These are phyloP conservation scores for Albizia julibrissin DNA, from an alignment of 306 rosid species.

Conservation along the genomic window DNA sequence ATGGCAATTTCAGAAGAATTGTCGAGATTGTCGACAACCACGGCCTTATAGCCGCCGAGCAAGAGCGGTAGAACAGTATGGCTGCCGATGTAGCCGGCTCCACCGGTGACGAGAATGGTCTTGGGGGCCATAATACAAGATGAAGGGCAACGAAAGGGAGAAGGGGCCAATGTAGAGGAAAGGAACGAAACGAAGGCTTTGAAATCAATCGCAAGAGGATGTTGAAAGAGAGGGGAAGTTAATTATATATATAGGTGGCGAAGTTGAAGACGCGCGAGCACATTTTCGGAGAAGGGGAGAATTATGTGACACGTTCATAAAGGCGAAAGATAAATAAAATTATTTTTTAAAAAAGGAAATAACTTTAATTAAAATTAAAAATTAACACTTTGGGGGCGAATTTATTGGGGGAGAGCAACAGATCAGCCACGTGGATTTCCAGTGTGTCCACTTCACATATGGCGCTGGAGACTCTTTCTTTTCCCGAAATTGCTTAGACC, in stretches of 20 bases:
- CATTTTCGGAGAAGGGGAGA: slow-evolving; percentile 39
- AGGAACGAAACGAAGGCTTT: slow-evolving; percentile 2
- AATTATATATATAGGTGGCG: slow-evolving; percentile 16
- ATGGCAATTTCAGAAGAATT: slow-evolving; percentile 73
- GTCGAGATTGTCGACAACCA: slow-evolving; percentile 83
- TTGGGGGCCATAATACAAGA: slow-evolving; percentile 43
- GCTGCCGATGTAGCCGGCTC: slow-evolving; percentile 94
- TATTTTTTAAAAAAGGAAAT: not conserved
- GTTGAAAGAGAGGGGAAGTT: slow-evolving; percentile 26
- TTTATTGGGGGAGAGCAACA: slow-evolving; percentile 48
- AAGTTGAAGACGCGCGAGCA: slow-evolving; percentile 40
- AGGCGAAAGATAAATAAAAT: not conserved
- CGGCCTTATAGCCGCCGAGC: slow-evolving; percentile 69
- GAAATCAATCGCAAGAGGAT: slow-evolving; percentile 12
- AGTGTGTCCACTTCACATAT: slow-evolving; percentile 28
- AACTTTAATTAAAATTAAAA: not conserved
- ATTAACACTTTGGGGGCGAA: slow-evolving; percentile 17
- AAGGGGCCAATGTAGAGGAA: not conserved
- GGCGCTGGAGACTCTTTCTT: not conserved
- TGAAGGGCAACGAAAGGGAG: slow-evolving; percentile 4
- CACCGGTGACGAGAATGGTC: slow-evolving; percentile 82
- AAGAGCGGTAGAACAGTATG: slow-evolving; percentile 93
- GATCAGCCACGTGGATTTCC: slow-evolving; percentile 65
- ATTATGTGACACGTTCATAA: slow-evolving; percentile 39
- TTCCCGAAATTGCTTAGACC: not conserved